phyloP scores from a whole-genome alignment of 306 rosid species.

The Castanea mollissima region DNA sequence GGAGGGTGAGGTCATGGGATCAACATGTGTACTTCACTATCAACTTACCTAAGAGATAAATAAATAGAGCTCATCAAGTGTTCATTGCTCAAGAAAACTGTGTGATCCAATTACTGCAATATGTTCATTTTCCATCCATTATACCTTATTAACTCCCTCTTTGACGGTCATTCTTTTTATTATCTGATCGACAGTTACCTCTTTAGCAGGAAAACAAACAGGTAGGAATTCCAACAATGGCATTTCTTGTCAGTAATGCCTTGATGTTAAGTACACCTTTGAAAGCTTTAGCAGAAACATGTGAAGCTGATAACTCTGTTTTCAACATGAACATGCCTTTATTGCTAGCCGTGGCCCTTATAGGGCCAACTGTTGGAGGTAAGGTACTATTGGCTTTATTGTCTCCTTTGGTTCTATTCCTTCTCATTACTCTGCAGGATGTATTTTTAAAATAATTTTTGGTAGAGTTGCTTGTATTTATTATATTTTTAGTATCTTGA shows the following conservation, averaged over 20 bases:
- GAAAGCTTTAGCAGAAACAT: slow-evolving; percentile 83
- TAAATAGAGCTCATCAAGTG: neutral
- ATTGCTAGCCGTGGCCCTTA: slow-evolving; percentile 75
- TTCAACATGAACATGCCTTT: slow-evolving; percentile 93
- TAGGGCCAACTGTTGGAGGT: slow-evolving; percentile 99
- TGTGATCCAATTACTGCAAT: neutral
- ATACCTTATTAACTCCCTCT: neutral
- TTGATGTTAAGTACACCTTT: slow-evolving; percentile 65
- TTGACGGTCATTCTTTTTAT: neutral
- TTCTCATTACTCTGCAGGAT: neutral
- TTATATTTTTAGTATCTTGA: too few species aligned
- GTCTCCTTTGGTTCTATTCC: slow-evolving; percentile 14
- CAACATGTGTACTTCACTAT: too few species aligned
- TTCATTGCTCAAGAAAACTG: neutral
- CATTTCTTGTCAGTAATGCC: slow-evolving; percentile 49
- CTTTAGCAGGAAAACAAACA: slow-evolving; percentile 47
- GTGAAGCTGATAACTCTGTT: slow-evolving; percentile 60
- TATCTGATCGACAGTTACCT: slow-evolving; percentile 16
- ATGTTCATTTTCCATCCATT: neutral
- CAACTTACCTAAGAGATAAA: too few species aligned
- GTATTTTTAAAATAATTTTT: neutral
- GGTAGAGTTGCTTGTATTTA: neutral
- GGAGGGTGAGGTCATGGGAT: too few species aligned
- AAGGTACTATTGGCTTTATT: slow-evolving; percentile 29
- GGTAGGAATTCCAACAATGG: slow-evolving; percentile 41